Base-by-base conservation (phyloP, 768 basidiomycete genomes). In the Phaeotremella fagi region DNA sequence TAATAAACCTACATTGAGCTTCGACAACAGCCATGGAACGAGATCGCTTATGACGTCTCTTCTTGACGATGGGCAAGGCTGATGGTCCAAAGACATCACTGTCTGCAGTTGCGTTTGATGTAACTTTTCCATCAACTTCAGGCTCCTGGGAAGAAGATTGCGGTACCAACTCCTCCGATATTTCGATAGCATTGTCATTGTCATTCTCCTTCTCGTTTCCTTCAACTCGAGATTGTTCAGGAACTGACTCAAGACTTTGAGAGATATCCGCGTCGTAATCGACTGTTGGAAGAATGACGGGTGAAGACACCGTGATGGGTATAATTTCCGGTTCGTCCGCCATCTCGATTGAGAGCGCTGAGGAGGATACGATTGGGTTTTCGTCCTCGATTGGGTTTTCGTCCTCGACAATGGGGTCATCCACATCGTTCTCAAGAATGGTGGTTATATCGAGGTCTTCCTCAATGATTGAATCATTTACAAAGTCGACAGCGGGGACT, bases 211-310 rank as follows among this genome's bases (percentile, higher is more conserved):
- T 52, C 45, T 14, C 25, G 23, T 25, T 50, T 29, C 27, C 16
- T 33, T 29, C 16, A 29, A 31, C 31, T 11, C 29, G 9, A n/a
- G 31, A n/a, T 4, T 24, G 18, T 5, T 4, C 27, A 31, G 28
- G 15, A 28, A 27, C 27, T 23, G 26, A 5, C 55, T 36, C 45
- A 41, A 43, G 6, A 15, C 53, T 57, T 24, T 59, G 55, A 1
- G 68, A 70, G 33, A 66, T 41, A 41, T 70, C 68, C 4, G 64
- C 68, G 37, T 70, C 68, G 46, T 70, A 70, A 22, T 54, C 59
- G 0, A 7, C 37, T 4, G 48, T 52, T 1, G 48, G 37, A 18
- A 22, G 47, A 18, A 14, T 26, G 12, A 4, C 14, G 14, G 27
- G 16, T 36, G 25, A 6, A 4, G 42, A 16, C 6, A 9, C 41